Evolutionary conservation across 2,329 filamentous ascomycete species (phyloP), one percentile per base, ranked within the genome.

Genomic region (Cladophialophora exuberans): DNA sequence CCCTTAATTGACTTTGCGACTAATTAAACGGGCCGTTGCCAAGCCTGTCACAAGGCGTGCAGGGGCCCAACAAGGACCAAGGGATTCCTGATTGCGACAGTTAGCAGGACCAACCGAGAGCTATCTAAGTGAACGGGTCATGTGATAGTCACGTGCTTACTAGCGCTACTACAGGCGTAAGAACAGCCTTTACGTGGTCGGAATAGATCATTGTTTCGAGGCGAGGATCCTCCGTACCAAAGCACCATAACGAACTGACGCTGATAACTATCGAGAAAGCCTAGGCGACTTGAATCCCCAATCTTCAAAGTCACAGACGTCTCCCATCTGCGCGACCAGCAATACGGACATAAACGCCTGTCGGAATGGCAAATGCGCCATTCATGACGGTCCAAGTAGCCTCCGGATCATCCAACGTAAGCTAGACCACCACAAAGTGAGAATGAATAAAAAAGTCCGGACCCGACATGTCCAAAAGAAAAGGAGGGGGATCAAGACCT

Each of bases 1-100:
- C 23, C 42, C 26, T 43, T 15, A 43, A 28, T 26, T 43, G 26
- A n/a, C 42, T 33, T 33, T 33, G n/a, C n/a, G n/a, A 45, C 42
- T 45, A 33, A 45, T 33, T 22, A 45, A 31, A 20, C 20, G 3
- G 38, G 20, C 38, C 38, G 20, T 41, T 25, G 38, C 38, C 20
- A 41, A 41, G 38, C 38, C 20, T 41, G 38, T 41, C 38, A 22
- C 20, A 41, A 6, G 38, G 38, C n/a, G n/a, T n/a, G n/a, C n/a
- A n/a, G n/a, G n/a, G n/a, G n/a, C n/a, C n/a, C n/a, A n/a, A n/a
- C n/a, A n/a, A n/a, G n/a, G n/a, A n/a, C n/a, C n/a, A n/a, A n/a
- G n/a, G n/a, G n/a, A n/a, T n/a, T n/a, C n/a, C n/a, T n/a, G n/a
- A n/a, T n/a, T n/a, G n/a, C n/a, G n/a, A n/a, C n/a, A n/a, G n/a